phyloP scores from a whole-genome alignment of 176 grass and related monocot species.

The Tuctoria greenei region DNA sequence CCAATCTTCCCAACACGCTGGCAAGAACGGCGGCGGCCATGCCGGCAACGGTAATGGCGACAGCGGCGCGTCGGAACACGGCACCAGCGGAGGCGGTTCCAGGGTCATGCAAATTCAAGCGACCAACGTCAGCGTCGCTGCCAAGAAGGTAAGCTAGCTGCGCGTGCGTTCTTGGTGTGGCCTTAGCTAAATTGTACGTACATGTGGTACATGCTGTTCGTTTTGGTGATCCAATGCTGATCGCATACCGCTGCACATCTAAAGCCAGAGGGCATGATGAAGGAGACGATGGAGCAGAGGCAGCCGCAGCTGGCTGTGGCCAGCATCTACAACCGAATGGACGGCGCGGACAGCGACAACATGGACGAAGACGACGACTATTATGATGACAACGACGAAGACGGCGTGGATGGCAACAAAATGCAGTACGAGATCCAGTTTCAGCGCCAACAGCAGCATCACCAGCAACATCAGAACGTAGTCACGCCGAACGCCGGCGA shows the following conservation, averaged over 20 bases:
- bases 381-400: constrained; percentile 48
- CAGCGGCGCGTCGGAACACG: too few species aligned
- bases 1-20: constrained; percentile 1
- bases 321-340: constrained; percentile 61
- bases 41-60: neutral
- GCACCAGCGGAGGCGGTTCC: neutral
- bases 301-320: constrained; percentile 41
- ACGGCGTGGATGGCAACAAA: constrained; percentile 58
- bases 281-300: constrained; percentile 67
- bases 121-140: neutral
- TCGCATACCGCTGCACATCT: constrained; percentile 58
- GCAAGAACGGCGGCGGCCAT: constrained; percentile 36
- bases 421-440: constrained; percentile 97
- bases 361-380: constrained; percentile 63
- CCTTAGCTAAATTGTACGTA: constrained; percentile 12
- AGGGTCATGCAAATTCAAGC: neutral
- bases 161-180: neutral
- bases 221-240: constrained; percentile 65
- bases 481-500: constrained; percentile 44
- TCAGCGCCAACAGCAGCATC: constrained; percentile 50
- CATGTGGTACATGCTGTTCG: constrained; percentile 52
- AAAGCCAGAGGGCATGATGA: constrained; percentile 96
- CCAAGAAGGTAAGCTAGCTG: constrained; percentile 67
- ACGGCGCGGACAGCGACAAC: constrained; percentile 61
- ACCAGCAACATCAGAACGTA: constrained; percentile 42